Conservation (phyloP, 2,329 filamentous ascomycete species). For the Fusarium sp. region DNA sequence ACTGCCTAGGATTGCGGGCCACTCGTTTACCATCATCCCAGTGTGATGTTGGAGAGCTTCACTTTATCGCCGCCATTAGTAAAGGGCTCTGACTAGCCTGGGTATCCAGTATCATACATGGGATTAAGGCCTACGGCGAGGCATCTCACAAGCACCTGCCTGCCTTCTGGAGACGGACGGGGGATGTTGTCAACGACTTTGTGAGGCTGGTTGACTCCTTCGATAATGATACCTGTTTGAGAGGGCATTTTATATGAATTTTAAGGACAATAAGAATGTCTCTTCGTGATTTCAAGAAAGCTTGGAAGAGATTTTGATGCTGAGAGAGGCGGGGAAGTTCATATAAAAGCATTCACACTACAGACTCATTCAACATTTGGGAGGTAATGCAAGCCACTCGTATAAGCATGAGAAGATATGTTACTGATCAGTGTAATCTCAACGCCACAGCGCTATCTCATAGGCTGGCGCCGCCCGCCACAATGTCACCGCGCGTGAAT, state of each 20-base stretch:
- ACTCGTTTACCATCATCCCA: conserved; percentile 45
- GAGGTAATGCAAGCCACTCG: background rate
- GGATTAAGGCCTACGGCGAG: conserved; percentile 49
- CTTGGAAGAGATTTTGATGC: background rate
- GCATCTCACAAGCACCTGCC: conserved; percentile 49
- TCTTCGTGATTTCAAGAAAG: background rate
- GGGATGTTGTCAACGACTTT: conserved; percentile 34
- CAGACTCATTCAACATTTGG: too few relatives aligned
- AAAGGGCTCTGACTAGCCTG: accelerated
- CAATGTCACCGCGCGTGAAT: background rate
- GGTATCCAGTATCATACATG: conserved; percentile 39
- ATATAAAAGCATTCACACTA: background rate
- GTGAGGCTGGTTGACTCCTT: conserved; percentile 30
- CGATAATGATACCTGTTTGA: conserved; percentile 32
- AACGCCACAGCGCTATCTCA: background rate
- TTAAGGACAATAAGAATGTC: too few relatives aligned
- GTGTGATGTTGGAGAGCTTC: conserved; percentile 48
- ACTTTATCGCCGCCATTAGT: conserved; percentile 13
- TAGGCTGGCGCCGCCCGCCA: background rate
- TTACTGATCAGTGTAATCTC: background rate
- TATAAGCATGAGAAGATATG: background rate
- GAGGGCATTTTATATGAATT: conserved; percentile 9
- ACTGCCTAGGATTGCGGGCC: conserved; percentile 51
- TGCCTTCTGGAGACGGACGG: conserved; percentile 42
- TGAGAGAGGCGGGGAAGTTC: background rate